Base-by-base conservation (phyloP, 1,284 basidiomycete genomes). In the Moniliophthora roreri region DNA sequence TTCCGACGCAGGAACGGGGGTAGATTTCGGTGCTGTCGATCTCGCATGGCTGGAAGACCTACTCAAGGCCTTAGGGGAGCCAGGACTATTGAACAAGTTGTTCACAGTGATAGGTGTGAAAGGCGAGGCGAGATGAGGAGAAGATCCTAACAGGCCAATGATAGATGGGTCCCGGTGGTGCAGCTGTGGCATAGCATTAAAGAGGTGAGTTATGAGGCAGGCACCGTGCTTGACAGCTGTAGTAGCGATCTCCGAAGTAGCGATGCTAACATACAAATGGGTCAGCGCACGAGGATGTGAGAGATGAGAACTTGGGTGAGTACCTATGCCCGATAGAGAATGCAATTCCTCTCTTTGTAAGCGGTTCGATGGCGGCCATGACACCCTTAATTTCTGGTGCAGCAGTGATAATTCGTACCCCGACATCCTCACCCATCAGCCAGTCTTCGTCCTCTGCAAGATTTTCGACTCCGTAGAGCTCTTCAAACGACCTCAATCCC, bases 121-220 rank as follows among this genome's bases (percentile, higher is more conserved):
- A 8, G 71, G 70, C 1, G 76, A 71, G 20, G 78, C 75, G 39
- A 84, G 68, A 62, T 81, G 76, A 1, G 87, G 85, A 6, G 88
- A 89, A 18, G 88, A 82, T 24, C 92, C 92, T 40, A 96, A 74
- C 5, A 95, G 78, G 24, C 93, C 93, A 56, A 95, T 93, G 62
- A 95, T 91, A 11, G 83, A 90, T 41, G 90, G 88, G 64, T 91
- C 89, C 37, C 90, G 80, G 63, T 93, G 91, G 66, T 92, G 90
- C 50, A 94, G 71, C 62, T 88, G 88, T 3, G 90, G 89, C 91
- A 94, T 94, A 4, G 91, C 91, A 63, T 96, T 96, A 82, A 94
- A 95, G 18, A 95, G 76, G 69, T 95, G 93, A 0, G 93, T 95
- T 62, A 95, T 93, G 59, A 94, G 83, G 6, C 84, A 77, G 4